Percentiles rank a stretch among this genome's conserved stretches.
These are phyloP conservation scores for Penicillium cosmopolitanum DNA, from an alignment of 495 filamentous ascomycete genomes.

Conservation along the genomic window DNA sequence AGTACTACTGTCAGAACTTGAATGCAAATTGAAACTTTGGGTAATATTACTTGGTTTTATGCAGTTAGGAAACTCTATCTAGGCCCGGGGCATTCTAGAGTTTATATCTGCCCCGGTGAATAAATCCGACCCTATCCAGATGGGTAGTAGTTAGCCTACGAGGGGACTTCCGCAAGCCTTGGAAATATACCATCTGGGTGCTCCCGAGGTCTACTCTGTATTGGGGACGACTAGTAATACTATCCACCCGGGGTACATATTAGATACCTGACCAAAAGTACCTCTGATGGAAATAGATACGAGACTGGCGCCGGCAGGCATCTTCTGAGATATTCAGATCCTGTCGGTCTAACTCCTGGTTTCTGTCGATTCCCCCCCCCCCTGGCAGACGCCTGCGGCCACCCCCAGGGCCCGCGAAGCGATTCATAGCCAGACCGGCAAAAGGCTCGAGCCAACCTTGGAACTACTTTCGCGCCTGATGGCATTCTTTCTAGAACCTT, in stretches of 20 bases:
- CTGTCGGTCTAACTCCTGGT: conserved; percentile 1
- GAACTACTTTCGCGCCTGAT: background rate
- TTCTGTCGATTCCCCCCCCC: background rate
- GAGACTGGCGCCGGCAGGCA: background rate
- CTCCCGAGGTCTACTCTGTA: background rate
- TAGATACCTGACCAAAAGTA: background rate
- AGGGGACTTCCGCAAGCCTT: too few relatives aligned
- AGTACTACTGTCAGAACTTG: background rate
- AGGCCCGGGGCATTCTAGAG: background rate
- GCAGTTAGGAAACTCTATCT: too few relatives aligned
- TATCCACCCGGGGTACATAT: background rate
- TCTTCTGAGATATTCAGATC: conserved; percentile 10
- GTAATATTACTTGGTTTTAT: background rate
- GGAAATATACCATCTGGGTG: too few relatives aligned
- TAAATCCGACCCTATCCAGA: too few relatives aligned
- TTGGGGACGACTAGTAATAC: background rate
- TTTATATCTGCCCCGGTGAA: background rate
- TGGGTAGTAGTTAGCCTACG: too few relatives aligned
- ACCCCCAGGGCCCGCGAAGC: background rate
- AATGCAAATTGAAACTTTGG: background rate
- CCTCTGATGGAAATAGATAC: background rate
- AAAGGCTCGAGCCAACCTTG: background rate
- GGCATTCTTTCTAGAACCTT: too few relatives aligned
- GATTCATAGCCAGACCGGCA: background rate
- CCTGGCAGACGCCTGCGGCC: background rate